These are phyloP conservation scores for Chrysoporthe cubensis DNA, from an alignment of 2,329 filamentous ascomycete genomes.

Conservation along the genomic window DNA sequence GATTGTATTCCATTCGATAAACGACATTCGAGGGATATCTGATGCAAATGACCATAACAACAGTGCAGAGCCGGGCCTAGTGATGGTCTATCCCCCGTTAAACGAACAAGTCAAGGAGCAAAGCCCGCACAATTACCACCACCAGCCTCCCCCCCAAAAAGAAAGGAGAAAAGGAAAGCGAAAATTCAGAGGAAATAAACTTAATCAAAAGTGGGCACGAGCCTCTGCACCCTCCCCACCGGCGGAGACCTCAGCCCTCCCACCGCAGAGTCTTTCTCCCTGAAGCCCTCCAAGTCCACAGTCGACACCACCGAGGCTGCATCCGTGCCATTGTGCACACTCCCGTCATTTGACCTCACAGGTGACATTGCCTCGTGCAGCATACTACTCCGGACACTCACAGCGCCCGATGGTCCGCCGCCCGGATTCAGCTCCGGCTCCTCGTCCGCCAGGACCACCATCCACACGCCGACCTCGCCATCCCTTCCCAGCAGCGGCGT, in stretches of 20 bases:
- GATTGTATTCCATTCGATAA: too few species aligned
- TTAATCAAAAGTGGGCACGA: background rate
- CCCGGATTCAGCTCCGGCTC: slow-evolving; percentile 41
- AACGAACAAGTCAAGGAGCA: too few species aligned
- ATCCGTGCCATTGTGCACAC: background rate
- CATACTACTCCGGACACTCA: background rate
- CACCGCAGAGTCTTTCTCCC: slow-evolving; percentile 2
- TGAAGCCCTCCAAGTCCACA: background rate
- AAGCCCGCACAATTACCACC: too few species aligned
- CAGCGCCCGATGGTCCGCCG: background rate
- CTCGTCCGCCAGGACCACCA: slow-evolving; percentile 74
- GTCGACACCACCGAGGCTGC: background rate
- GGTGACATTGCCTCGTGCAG: background rate
- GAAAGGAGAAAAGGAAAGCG: too few species aligned
- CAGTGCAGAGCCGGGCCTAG: too few species aligned
- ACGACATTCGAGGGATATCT: too few species aligned
- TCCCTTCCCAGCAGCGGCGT: slow-evolving; percentile 72
- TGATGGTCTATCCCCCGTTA: too few species aligned
- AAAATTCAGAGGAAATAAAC: background rate
- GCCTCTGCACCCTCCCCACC: background rate
- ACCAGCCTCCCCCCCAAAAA: too few species aligned
- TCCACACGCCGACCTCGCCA: slow-evolving; percentile 75
- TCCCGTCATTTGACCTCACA: background rate
- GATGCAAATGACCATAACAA: too few species aligned
- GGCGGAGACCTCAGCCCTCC: slow-evolving; percentile 1